phyloP scores from a whole-genome alignment of 495 filamentous ascomycete genomes.

The Chlorociboria aeruginascens region DNA sequence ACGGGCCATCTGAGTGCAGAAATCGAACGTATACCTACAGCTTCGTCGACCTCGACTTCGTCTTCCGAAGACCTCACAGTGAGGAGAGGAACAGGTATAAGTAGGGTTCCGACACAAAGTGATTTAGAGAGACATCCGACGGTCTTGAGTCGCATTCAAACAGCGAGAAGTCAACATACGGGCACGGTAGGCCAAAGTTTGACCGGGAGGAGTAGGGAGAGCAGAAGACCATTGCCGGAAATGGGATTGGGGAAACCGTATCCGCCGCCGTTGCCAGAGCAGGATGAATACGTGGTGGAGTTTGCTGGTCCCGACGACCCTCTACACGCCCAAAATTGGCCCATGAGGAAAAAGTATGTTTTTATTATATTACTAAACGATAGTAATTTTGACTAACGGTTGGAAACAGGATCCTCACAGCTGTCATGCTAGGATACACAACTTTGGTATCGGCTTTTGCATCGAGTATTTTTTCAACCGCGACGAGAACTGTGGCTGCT shows the following conservation, averaged over 20 bases:
- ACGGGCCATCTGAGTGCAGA: conserved; percentile 13
- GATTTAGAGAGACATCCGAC: conserved; percentile 67
- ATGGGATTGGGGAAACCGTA: conserved; percentile 69
- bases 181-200: conserved; percentile 56
- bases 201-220: conserved; percentile 30
- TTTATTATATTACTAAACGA: background rate
- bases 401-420: conserved; percentile 41
- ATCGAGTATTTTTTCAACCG: conserved; percentile 56
- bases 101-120: conserved; percentile 34
- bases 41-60: conserved; percentile 38
- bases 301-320: conserved; percentile 74
- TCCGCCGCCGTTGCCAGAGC: conserved; percentile 57
- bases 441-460: conserved; percentile 67
- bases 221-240: conserved; percentile 42
- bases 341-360: conserved; percentile 58
- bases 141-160: conserved; percentile 65
- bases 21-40: conserved; percentile 36
- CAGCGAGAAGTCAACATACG: conserved; percentile 59
- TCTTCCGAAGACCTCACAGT: conserved; percentile 18
- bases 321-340: conserved; percentile 76
- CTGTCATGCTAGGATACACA: conserved; percentile 65
- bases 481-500: conserved; percentile 37
- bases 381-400: background rate
- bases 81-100: conserved; percentile 16
- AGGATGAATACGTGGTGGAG: conserved; percentile 80